Evolutionary conservation across 345 rosid genomes (phyloP).

Genomic region (Jatropha curcas): DNA sequence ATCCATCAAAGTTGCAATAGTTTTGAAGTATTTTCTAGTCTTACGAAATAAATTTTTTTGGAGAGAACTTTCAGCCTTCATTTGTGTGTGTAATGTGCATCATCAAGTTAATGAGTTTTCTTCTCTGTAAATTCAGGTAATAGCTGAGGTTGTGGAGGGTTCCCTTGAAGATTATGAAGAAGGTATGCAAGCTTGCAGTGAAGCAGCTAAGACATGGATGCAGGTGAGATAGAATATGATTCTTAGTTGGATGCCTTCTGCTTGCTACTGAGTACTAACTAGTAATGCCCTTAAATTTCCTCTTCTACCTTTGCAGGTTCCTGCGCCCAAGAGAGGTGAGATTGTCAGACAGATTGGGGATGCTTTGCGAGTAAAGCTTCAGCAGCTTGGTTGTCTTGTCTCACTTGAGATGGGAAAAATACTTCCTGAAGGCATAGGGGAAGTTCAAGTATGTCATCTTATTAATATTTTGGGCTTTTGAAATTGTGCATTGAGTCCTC

Average conservation of each 20-base stretch:
- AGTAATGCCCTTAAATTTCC: background rate
- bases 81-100: background rate
- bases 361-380: slow-evolving; percentile 76
- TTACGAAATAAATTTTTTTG: background rate
- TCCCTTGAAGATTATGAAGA: slow-evolving; percentile 77
- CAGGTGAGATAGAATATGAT: slow-evolving; percentile 43
- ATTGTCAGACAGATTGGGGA: slow-evolving; percentile 96
- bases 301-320: slow-evolving; percentile 49
- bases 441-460: slow-evolving; percentile 69
- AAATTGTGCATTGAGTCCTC: background rate
- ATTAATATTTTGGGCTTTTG: background rate
- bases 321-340: slow-evolving; percentile 98
- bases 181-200: slow-evolving; percentile 80
- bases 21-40: background rate
- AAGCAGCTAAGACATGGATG: slow-evolving; percentile 87
- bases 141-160: slow-evolving; percentile 83
- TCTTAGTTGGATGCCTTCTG: background rate
- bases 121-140: slow-evolving; percentile 14
- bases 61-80: background rate
- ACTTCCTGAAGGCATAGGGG: slow-evolving; percentile 95
- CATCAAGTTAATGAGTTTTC: background rate
- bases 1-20: background rate
- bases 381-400: slow-evolving; percentile 79
- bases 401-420: slow-evolving; percentile 99
- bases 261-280: background rate